Evolutionary conservation across 306 rosid genomes (phyloP).

Genomic region (Trifolium dubium): DNA sequence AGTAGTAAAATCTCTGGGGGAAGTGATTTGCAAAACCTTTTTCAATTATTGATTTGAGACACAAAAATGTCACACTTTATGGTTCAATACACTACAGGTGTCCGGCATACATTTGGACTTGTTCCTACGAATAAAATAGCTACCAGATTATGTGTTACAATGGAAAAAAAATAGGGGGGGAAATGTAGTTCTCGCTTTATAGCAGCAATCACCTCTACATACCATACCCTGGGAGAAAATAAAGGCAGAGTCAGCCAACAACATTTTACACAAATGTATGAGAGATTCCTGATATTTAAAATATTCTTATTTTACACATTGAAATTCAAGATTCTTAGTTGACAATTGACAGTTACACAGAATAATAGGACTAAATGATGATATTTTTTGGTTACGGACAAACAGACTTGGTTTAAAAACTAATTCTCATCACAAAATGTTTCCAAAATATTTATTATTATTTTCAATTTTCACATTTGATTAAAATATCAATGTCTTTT

Average conservation of each 20-base stretch:
- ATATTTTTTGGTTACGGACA: neutral
- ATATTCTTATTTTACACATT: neutral
- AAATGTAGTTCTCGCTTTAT: slow-evolving; percentile 1
- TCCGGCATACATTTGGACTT: slow-evolving; percentile 28
- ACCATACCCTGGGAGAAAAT: slow-evolving; percentile 65
- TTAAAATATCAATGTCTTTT: neutral
- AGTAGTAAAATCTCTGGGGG: neutral
- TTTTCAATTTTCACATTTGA: neutral
- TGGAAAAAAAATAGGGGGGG: neutral
- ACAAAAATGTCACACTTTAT: slow-evolving; percentile 18
- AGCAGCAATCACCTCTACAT: slow-evolving; percentile 38
- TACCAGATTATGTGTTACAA: slow-evolving; percentile 29
- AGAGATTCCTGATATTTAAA: neutral
- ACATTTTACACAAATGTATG: neutral
- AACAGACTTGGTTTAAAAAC: neutral
- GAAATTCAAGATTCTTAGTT: neutral
- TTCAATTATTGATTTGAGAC: slow-evolving; percentile 32
- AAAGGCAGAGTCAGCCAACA: neutral
- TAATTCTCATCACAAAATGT: neutral
- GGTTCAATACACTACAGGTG: slow-evolving; percentile 32
- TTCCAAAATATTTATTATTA: neutral
- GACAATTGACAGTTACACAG: neutral
- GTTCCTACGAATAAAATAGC: slow-evolving; percentile 24
- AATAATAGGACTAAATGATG: neutral
- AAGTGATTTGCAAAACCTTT: slow-evolving; percentile 31